A percentile compares a stretch with the other conserved stretches of the same genome.
Conservation (phyloP, 352 stramenopile species). For the Aphanomyces astaci region DNA sequence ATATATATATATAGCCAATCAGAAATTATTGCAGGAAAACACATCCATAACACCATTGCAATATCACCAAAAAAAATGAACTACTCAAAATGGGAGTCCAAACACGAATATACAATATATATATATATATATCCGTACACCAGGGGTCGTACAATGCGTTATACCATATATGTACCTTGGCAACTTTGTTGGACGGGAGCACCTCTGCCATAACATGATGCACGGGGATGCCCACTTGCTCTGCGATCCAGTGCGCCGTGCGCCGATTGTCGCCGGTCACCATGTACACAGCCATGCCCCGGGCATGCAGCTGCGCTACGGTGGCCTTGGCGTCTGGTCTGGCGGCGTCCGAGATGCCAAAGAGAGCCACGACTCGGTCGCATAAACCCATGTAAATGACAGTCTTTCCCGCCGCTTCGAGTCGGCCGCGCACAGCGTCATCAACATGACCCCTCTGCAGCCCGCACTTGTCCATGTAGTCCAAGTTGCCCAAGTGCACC, state of each 20-base stretch:
- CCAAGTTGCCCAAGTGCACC: constrained; percentile 26
- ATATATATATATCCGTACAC: too few relatives aligned
- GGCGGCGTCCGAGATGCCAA: constrained; percentile 77
- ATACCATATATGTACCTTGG: constrained; percentile 36
- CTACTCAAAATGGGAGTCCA: too few relatives aligned
- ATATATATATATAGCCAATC: too few relatives aligned
- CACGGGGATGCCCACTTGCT: constrained; percentile 31
- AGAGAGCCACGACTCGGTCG: constrained; percentile 58
- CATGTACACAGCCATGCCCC: constrained; percentile 96
- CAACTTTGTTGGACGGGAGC: constrained; percentile 92
- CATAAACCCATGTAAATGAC: constrained; percentile 92
- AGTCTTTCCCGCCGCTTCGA: constrained; percentile 49
- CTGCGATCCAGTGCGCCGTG: constrained; percentile 91
- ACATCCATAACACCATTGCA: too few relatives aligned
- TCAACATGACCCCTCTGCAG: neutral
- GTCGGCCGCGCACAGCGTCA: neutral
- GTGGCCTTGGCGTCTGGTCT: constrained; percentile 88
- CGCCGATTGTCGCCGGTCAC: constrained; percentile 97
- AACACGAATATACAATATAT: too few relatives aligned
- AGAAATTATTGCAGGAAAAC: too few relatives aligned
- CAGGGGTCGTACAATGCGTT: neutral
- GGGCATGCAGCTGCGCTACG: constrained; percentile 84
- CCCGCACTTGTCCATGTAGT: constrained; percentile 15
- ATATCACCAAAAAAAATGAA: too few relatives aligned
- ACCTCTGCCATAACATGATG: constrained; percentile 92